Percentiles rank a stretch among this genome's conserved stretches.
phyloP scores from a whole-genome alignment of 2,329 filamentous ascomycete species.

The Hymenoscyphus linearis region DNA sequence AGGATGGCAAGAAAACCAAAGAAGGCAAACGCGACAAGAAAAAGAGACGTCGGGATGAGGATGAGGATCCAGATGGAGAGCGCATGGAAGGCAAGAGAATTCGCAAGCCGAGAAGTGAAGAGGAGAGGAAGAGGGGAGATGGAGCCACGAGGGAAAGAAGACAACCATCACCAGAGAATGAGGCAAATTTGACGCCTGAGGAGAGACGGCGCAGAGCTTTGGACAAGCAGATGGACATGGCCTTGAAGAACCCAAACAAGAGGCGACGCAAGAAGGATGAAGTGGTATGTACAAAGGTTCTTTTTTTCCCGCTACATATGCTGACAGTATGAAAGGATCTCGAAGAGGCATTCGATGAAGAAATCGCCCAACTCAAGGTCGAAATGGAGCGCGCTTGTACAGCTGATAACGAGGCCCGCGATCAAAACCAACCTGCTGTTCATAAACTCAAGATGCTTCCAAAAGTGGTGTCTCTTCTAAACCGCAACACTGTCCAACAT shows the following conservation, averaged over 20 bases:
- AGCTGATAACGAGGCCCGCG: slow-evolving; percentile 76
- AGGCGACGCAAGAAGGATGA: slow-evolving; percentile 71
- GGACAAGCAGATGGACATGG: slow-evolving; percentile 81
- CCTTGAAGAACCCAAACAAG: slow-evolving; percentile 74
- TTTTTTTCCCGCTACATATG: not conserved
- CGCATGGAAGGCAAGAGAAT: slow-evolving; percentile 49
- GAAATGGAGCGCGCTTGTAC: slow-evolving; percentile 89
- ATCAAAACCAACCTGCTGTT: slow-evolving; percentile 72
- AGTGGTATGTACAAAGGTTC: slow-evolving; percentile 55
- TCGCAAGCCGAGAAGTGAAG: slow-evolving; percentile 37
- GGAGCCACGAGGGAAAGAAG: slow-evolving; percentile 37
- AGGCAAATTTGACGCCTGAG: slow-evolving; percentile 76
- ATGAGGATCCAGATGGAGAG: slow-evolving; percentile 42
- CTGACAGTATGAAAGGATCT: slow-evolving; percentile 58
- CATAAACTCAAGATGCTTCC: slow-evolving; percentile 93
- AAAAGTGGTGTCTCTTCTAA: slow-evolving; percentile 81
- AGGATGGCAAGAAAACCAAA: slow-evolving; percentile 65
- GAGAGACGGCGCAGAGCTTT: slow-evolving; percentile 79
- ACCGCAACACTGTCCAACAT: slow-evolving; percentile 79
- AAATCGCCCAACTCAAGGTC: slow-evolving; percentile 81
- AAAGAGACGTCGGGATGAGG: slow-evolving; percentile 53
- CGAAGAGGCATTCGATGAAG: slow-evolving; percentile 82
- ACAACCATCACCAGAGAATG: slow-evolving; percentile 59
- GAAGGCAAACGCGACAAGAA: slow-evolving; percentile 60
- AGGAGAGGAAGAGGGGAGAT: slow-evolving; percentile 30